Conservation (phyloP, 805 yeast species). For the Starmerella bombi region DNA sequence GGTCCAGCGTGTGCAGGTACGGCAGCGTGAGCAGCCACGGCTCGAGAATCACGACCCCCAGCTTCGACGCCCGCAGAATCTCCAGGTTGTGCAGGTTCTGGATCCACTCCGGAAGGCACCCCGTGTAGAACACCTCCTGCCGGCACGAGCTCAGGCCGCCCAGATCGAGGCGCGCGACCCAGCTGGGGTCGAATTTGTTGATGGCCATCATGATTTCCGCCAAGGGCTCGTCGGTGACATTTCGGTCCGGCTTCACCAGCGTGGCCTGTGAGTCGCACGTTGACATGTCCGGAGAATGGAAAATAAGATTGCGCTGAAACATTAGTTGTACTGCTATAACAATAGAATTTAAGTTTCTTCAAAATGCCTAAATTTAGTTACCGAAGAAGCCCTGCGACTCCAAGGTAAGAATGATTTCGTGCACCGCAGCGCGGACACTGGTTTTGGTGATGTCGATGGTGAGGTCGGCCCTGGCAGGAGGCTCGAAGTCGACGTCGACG, state of each 20-base stretch:
- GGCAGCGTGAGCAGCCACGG: slow-evolving; percentile 9
- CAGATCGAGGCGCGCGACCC: slow-evolving; percentile 2
- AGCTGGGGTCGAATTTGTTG: background rate
- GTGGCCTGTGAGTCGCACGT: too few species aligned
- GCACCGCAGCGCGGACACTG: slow-evolving; percentile 57
- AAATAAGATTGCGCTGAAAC: too few species aligned
- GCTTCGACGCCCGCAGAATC: slow-evolving; percentile 4
- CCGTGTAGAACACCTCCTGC: slow-evolving; percentile 1
- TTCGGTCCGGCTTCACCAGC: too few species aligned
- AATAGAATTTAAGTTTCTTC: background rate
- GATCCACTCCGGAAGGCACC: slow-evolving; percentile 14
- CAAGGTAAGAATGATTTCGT: slow-evolving; percentile 55
- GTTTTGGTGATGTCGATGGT: slow-evolving; percentile 41
- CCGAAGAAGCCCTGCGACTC: slow-evolving; percentile 75
- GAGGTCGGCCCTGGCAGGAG: slow-evolving; percentile 44
- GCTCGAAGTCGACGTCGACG: slow-evolving; percentile 35
- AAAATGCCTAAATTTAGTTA: slow-evolving; percentile 1
- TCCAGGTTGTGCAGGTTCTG: slow-evolving; percentile 4
- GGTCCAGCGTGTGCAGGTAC: slow-evolving; percentile 2
- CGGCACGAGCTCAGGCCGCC: background rate
- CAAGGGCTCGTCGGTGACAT: too few species aligned
- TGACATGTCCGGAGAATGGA: too few species aligned
- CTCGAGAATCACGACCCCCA: slow-evolving; percentile 10
- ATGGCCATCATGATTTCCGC: too few species aligned
- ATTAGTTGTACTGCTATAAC: too few species aligned